phyloP scores from a whole-genome alignment of 108 stramenopile species.

The Asterionellopsis glacialis region DNA sequence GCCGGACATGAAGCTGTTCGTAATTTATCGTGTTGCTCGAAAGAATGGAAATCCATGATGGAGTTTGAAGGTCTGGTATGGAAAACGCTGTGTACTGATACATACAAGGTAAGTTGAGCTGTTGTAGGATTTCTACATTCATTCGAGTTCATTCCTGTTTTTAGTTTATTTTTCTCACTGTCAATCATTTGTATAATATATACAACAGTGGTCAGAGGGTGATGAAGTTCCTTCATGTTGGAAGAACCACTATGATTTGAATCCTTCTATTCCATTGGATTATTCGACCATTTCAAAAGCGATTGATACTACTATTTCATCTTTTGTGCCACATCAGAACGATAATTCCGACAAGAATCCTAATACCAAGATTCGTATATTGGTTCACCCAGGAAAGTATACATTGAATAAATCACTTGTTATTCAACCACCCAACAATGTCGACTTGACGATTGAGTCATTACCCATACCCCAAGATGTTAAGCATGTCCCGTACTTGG shows the following conservation, averaged over 20 bases:
- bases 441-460: conserved; percentile 40
- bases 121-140: too few relatives aligned
- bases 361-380: conserved; percentile 35
- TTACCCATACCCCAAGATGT: too few relatives aligned
- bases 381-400: conserved; percentile 61
- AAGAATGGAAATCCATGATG: conserved; percentile 25
- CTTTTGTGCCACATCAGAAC: too few relatives aligned
- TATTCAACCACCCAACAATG: conserved; percentile 17
- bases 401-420: conserved; percentile 44
- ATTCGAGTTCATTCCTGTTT: background rate
- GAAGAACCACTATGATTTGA: conserved; percentile 50
- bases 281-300: conserved; percentile 39
- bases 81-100: conserved; percentile 49
- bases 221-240: conserved; percentile 45
- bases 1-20: conserved; percentile 55
- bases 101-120: conserved; percentile 63
- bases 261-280: conserved; percentile 75
- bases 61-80: conserved; percentile 21
- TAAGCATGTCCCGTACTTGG: too few relatives aligned
- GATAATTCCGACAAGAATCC: background rate
- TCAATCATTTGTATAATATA: background rate
- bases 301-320: too few relatives aligned
- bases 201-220: conserved; percentile 68
- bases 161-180: background rate
- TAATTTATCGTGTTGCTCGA: conserved; percentile 32